Percentiles rank a stretch among this genome's conserved stretches.
These are phyloP conservation scores for Apodospora peruviana DNA, from an alignment of 495 filamentous ascomycete species.

Conservation along the genomic window DNA sequence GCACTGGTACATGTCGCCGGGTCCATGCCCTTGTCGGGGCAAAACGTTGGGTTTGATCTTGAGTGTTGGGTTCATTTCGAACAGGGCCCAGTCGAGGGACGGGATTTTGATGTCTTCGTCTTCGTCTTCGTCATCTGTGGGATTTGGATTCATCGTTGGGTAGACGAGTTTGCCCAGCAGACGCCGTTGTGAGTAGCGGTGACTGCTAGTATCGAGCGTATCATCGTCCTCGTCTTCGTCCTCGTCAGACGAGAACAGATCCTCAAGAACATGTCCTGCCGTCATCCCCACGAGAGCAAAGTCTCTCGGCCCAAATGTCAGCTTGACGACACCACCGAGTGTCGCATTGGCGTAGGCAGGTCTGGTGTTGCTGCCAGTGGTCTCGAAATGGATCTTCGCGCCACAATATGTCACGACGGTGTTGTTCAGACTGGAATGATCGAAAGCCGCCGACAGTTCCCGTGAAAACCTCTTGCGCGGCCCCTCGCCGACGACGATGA, in stretches of 20 bases:
- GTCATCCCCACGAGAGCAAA: constrained; percentile 14
- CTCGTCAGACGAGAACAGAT: background rate
- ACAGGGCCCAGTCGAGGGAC: constrained; percentile 10
- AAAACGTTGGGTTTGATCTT: constrained; percentile 13
- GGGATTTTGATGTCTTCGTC: background rate
- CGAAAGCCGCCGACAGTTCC: constrained; percentile 3
- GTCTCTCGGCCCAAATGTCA: constrained; percentile 6
- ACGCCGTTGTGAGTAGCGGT: background rate
- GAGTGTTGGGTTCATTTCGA: constrained; percentile 4
- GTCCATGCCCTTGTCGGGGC: too few species aligned
- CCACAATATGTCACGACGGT: constrained; percentile 10
- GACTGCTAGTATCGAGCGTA: background rate
- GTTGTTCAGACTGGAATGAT: constrained; percentile 1
- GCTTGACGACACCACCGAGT: constrained; percentile 13
- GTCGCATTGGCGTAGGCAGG: constrained; percentile 8
- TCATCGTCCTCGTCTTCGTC: background rate
- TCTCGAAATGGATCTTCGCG: constrained; percentile 1
- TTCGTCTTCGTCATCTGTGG: background rate
- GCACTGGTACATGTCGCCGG: background rate
- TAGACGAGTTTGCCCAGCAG: constrained; percentile 2
- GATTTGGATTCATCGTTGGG: background rate
- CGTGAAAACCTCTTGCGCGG: constrained; percentile 6
- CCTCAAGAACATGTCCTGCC: constrained; percentile 12
- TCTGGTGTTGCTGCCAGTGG: background rate
- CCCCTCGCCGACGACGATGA: constrained; percentile 5